phyloP scores from a whole-genome alignment of 371 early-diverging fungal genomes.

The Rhizopus sp. region DNA sequence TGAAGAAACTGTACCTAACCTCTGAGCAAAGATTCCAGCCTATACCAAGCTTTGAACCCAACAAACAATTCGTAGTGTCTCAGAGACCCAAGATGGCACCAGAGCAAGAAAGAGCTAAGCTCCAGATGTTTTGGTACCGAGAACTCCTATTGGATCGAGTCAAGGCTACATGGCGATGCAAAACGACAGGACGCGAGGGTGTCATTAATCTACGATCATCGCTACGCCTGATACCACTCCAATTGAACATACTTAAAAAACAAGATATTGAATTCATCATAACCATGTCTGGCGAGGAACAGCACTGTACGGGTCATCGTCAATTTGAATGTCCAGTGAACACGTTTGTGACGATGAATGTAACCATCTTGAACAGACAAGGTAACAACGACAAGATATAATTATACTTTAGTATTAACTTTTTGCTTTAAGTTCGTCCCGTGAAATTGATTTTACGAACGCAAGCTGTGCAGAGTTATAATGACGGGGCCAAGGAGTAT shows the following conservation, averaged over 20 bases:
- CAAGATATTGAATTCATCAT: slow-evolving; percentile 66
- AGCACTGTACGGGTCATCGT: slow-evolving; percentile 31
- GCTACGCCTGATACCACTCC: slow-evolving; percentile 54
- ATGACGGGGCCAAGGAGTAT: slow-evolving; percentile 66
- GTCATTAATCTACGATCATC: slow-evolving; percentile 56
- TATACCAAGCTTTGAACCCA: slow-evolving; percentile 71
- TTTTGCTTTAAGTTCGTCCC: slow-evolving; percentile 34
- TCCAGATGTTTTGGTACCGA: slow-evolving; percentile 82
- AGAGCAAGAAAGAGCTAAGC: slow-evolving; percentile 63
- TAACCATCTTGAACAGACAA: slow-evolving; percentile 57
- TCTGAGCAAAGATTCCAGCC: slow-evolving; percentile 53
- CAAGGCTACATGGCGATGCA: slow-evolving; percentile 56
- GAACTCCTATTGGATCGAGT: slow-evolving; percentile 65
- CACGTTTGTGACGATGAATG: slow-evolving; percentile 59
- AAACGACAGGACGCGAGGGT: slow-evolving; percentile 56
- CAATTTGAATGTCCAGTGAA: slow-evolving; percentile 57
- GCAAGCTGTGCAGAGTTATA: slow-evolving; percentile 69
- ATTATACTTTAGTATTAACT: background rate
- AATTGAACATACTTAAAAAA: slow-evolving; percentile 60
- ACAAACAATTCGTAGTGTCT: slow-evolving; percentile 80
- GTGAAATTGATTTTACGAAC: slow-evolving; percentile 63
- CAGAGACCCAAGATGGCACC: slow-evolving; percentile 53
- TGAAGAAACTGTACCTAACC: slow-evolving; percentile 65
- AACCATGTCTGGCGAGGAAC: slow-evolving; percentile 28
- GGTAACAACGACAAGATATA: slow-evolving; percentile 21